Evolutionary conservation across 2,329 filamentous ascomycete genomes (phyloP).

Genomic region (Diaporthe humulicola): DNA sequence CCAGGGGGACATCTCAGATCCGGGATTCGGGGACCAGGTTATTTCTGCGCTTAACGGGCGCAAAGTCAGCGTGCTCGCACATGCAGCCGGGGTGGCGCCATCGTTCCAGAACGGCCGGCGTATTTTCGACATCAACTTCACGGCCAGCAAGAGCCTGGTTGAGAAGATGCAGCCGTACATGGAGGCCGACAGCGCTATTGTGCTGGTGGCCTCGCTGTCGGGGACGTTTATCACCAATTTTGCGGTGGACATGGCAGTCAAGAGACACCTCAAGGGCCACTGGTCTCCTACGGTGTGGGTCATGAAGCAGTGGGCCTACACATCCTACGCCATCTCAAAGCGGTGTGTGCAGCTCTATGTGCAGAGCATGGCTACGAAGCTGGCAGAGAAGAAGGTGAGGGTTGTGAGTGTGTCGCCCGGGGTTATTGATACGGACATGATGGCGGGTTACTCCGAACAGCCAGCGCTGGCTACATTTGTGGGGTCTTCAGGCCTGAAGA

Average conservation of each 20-base stretch:
- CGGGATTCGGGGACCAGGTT: slow-evolving; percentile 26
- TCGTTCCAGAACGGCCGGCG: neutral
- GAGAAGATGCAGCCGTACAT: slow-evolving; percentile 18
- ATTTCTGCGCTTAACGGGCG: slow-evolving; percentile 18
- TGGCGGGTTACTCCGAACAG: neutral
- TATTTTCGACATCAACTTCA: slow-evolving; percentile 31
- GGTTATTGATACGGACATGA: slow-evolving; percentile 24
- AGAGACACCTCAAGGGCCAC: slow-evolving; percentile 3
- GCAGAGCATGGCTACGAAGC: neutral
- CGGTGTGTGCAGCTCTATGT: slow-evolving; percentile 25
- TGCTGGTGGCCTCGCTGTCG: neutral
- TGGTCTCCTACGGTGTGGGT: slow-evolving; percentile 25
- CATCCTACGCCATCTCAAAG: slow-evolving; percentile 13
- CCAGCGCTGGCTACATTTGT: slow-evolving; percentile 9
- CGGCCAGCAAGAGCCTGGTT: neutral
- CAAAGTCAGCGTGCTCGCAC: slow-evolving; percentile 24
- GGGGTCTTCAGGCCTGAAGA: slow-evolving; percentile 2
- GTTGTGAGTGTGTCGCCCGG: slow-evolving; percentile 29
- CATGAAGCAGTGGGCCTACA: slow-evolving; percentile 15
- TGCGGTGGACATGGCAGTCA: slow-evolving; percentile 3
- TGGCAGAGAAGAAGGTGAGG: slow-evolving; percentile 21
- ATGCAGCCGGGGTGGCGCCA: slow-evolving; percentile 17
- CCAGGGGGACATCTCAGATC: slow-evolving; percentile 13
- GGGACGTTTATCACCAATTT: slow-evolving; percentile 3
- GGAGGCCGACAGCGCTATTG: neutral